Evolutionary conservation across 2,329 filamentous ascomycete genomes (phyloP).

Genomic region (Calycina herbarum): DNA sequence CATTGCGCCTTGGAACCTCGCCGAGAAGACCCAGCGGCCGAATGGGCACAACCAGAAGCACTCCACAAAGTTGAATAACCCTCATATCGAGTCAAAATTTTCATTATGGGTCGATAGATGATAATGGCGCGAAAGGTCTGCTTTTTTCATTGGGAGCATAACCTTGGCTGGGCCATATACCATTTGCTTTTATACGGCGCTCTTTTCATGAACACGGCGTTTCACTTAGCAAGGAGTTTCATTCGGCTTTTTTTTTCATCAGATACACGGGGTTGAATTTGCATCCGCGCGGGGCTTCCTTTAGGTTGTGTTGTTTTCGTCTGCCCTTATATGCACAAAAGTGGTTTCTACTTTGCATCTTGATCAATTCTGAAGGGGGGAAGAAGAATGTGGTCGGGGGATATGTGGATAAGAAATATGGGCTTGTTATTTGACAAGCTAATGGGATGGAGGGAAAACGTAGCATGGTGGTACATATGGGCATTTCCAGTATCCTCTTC

Average conservation of each 20-base stretch:
- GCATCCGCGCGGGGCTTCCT: background rate
- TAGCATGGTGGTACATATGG: conserved; percentile 6
- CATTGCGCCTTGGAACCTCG: background rate
- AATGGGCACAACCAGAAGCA: background rate
- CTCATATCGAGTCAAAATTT: background rate
- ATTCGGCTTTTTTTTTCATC: background rate
- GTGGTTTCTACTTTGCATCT: background rate
- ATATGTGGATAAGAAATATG: background rate
- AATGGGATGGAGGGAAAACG: background rate
- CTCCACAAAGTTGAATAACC: background rate
- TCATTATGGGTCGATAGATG: background rate
- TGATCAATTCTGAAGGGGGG: no score
- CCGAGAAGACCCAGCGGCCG: conserved; percentile 3
- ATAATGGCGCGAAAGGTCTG: background rate
- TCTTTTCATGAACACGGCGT: conserved; percentile 11
- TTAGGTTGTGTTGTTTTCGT: background rate
- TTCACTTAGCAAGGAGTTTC: conserved; percentile 25
- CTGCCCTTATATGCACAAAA: background rate
- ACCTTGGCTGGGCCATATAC: conserved; percentile 23
- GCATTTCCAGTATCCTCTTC: background rate
- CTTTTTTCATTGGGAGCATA: background rate
- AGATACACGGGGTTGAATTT: conserved; percentile 1
- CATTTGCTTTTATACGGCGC: conserved; percentile 12
- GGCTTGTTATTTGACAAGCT: background rate
- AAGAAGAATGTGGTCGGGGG: background rate